These are phyloP conservation scores for Daedaleopsis nitida DNA, from an alignment of 768 basidiomycete genomes.

Conservation along the genomic window DNA sequence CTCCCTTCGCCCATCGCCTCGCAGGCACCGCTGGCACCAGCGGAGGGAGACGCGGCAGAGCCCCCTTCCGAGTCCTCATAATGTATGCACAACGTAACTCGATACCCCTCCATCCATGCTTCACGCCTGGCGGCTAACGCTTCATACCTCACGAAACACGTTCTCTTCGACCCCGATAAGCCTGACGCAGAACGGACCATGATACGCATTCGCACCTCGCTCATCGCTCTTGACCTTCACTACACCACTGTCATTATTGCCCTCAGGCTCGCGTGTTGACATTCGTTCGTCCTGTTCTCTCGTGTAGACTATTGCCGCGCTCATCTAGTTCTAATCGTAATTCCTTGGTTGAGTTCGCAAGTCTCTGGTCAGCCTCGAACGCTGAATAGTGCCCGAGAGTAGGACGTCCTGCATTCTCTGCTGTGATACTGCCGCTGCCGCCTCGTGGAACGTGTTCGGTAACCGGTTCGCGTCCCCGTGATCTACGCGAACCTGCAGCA, in stretches of 20 bases:
- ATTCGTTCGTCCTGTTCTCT: background rate
- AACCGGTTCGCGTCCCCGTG: conserved; percentile 1
- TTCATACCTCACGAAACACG: background rate
- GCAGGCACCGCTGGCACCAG: background rate
- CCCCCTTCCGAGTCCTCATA: background rate
- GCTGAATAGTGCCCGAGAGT: too few relatives aligned
- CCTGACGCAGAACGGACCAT: background rate
- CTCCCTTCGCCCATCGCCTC: background rate
- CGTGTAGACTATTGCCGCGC: conserved; percentile 13
- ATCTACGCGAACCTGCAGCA: background rate
- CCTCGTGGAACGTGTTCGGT: too few relatives aligned
- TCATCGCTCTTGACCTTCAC: background rate
- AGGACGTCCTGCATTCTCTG: too few relatives aligned
- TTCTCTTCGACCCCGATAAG: background rate
- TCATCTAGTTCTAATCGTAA: conserved; percentile 11
- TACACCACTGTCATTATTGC: background rate
- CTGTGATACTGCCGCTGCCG: too few relatives aligned
- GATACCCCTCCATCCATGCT: background rate
- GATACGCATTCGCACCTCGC: background rate
- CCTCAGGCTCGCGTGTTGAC: background rate
- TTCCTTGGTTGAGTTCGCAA: background rate
- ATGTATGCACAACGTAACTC: background rate
- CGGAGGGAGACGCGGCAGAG: background rate
- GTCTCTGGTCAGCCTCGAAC: too few relatives aligned
- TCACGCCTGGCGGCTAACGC: background rate